Evolutionary conservation across 2,329 filamentous ascomycete genomes (phyloP).

Genomic region (Lasiodiplodia sp.): DNA sequence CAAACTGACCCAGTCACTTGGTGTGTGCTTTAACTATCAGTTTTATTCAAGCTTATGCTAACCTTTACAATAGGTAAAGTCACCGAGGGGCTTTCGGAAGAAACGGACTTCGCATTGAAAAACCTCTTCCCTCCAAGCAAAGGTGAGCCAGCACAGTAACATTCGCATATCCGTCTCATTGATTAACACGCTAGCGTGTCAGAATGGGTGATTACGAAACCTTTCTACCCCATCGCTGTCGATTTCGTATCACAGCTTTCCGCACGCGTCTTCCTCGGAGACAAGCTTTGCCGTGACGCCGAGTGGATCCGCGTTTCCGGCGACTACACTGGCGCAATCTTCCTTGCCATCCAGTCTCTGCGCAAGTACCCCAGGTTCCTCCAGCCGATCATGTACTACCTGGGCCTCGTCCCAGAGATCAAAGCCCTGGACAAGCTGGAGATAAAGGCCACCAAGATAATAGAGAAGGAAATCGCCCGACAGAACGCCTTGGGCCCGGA

Average conservation of each 20-base stretch:
- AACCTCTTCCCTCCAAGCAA: background rate
- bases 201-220: background rate
- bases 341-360: conserved; percentile 40
- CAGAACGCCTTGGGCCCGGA: background rate
- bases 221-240: background rate
- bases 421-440: background rate
- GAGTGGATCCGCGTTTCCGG: conserved; percentile 48
- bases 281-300: conserved; percentile 46
- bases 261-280: conserved; percentile 43
- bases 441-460: background rate
- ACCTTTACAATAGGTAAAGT: background rate
- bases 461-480: background rate
- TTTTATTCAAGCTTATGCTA: background rate
- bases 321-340: conserved; percentile 47
- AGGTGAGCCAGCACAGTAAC: background rate
- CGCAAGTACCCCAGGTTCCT: conserved; percentile 45
- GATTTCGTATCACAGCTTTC: background rate
- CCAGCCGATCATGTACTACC: conserved; percentile 35
- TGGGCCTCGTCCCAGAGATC: background rate
- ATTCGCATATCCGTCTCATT: background rate
- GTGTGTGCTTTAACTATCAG: background rate
- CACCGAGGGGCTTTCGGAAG: background rate
- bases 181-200: background rate
- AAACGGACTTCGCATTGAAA: background rate
- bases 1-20: conserved; percentile 7